Percentiles rank a stretch among this genome's conserved stretches.
Conservation (phyloP, 352 stramenopile genomes). For the Phytophthora kernoviae region DNA sequence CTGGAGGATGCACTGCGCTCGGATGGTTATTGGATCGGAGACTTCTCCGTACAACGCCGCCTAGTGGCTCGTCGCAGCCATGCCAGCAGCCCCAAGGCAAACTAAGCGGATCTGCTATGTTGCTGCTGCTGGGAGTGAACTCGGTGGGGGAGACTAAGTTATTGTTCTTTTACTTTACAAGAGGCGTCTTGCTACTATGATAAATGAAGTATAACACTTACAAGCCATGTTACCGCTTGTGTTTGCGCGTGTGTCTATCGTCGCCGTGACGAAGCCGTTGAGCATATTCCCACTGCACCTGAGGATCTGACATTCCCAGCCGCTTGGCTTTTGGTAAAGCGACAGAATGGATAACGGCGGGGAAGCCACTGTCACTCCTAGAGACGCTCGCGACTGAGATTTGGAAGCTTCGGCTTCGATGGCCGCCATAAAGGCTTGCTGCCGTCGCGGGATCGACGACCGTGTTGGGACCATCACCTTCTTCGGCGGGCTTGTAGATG, state of each 20-base stretch:
- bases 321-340: conserved; percentile 50
- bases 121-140: not conserved
- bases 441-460: conserved; percentile 38
- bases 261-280: conserved; percentile 26
- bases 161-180: conserved; percentile 37
- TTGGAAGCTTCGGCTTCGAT: conserved; percentile 50
- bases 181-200: conserved; percentile 21
- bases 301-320: conserved; percentile 36
- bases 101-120: conserved; percentile 2
- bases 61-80: conserved; percentile 37
- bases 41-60: conserved; percentile 61
- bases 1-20: conserved; percentile 61
- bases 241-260: conserved; percentile 8
- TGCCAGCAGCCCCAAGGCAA: conserved; percentile 28
- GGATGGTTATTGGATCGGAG: conserved; percentile 84
- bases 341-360: conserved; percentile 32
- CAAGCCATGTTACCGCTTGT: conserved; percentile 12
- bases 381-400: not conserved
- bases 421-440: conserved; percentile 57
- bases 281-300: conserved; percentile 47
- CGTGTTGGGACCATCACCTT: conserved; percentile 2
- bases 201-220: conserved; percentile 16
- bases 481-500: not conserved
- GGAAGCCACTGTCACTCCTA: conserved; percentile 1
- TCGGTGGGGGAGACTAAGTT: conserved; percentile 28